Conservation (phyloP, 176 grass and related monocot genomes). For the Carex kokanica region DNA sequence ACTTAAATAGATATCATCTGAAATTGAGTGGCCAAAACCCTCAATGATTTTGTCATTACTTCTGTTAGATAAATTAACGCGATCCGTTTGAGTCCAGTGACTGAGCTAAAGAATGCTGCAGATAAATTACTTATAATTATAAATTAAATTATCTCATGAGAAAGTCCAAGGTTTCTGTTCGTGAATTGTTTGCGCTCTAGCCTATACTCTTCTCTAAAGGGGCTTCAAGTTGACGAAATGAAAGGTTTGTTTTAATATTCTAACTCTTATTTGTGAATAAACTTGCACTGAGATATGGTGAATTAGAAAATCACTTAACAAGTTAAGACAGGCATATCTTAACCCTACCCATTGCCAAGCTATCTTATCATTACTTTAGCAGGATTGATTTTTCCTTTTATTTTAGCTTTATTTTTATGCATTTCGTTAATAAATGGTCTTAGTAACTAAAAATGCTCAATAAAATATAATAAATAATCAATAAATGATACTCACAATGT, state of each 20-base stretch:
- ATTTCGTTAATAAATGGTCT: not conserved
- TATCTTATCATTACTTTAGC: not conserved
- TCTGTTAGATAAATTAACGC: not conserved
- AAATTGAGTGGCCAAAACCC: no score
- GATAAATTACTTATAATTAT: not conserved
- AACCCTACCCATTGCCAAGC: not conserved
- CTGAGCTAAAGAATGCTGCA: not conserved
- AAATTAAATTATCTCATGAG: not conserved
- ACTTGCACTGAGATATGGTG: not conserved
- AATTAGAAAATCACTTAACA: not conserved
- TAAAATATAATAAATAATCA: not conserved
- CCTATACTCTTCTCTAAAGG: not conserved
- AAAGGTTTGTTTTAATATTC: not conserved
- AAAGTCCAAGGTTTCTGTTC: not conserved
- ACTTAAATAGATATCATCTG: no score
- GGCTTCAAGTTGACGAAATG: not conserved
- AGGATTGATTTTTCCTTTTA: not conserved
- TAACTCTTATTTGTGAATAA: not conserved
- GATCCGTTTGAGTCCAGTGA: not conserved
- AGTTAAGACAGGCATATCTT: not conserved
- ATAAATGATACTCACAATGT: conserved; percentile 55
- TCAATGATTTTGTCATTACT: not conserved
- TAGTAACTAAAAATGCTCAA: not conserved
- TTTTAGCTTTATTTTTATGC: not conserved
- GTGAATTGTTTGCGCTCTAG: not conserved